phyloP scores from a whole-genome alignment of 208 protist species.

The Leishmania braziliensis region DNA sequence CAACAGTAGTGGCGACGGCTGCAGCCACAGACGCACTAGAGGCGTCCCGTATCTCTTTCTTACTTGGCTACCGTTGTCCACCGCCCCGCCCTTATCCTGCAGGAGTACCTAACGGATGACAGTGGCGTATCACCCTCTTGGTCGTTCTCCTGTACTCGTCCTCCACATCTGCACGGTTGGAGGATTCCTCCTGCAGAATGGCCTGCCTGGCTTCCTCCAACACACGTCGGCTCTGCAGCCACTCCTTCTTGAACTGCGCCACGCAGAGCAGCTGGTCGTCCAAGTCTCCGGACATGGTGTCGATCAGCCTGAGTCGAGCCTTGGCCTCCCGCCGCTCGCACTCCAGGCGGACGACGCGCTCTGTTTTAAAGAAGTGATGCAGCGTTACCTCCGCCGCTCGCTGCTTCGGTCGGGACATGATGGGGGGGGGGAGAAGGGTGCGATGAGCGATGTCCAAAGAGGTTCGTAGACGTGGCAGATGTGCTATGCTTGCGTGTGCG shows the following conservation, averaged over 20 bases:
- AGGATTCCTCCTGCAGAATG: slow-evolving; percentile 52
- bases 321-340: slow-evolving; percentile 80
- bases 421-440: too few relatives aligned
- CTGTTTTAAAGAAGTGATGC: slow-evolving; percentile 69
- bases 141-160: slow-evolving; percentile 33
- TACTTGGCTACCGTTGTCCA: background rate
- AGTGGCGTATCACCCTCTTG: slow-evolving; percentile 32
- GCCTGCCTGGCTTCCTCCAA: slow-evolving; percentile 62
- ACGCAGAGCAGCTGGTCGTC: slow-evolving; percentile 85
- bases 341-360: slow-evolving; percentile 83
- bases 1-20: background rate
- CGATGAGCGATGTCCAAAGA: background rate
- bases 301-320: slow-evolving; percentile 65
- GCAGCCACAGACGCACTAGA: background rate
- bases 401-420: slow-evolving; percentile 38
- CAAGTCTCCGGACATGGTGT: slow-evolving; percentile 64
- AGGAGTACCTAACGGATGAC: slow-evolving; percentile 18
- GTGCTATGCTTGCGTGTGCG: background rate
- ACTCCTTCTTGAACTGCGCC: slow-evolving; percentile 83
- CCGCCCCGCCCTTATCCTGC: background rate
- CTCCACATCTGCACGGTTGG: slow-evolving; percentile 21
- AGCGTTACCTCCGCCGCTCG: slow-evolving; percentile 39
- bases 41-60: background rate
- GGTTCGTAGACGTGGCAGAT: background rate
- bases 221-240: slow-evolving; percentile 65